These are phyloP conservation scores for Rosa hybrid DNA, from an alignment of 331 rosid species.

Conservation along the genomic window DNA sequence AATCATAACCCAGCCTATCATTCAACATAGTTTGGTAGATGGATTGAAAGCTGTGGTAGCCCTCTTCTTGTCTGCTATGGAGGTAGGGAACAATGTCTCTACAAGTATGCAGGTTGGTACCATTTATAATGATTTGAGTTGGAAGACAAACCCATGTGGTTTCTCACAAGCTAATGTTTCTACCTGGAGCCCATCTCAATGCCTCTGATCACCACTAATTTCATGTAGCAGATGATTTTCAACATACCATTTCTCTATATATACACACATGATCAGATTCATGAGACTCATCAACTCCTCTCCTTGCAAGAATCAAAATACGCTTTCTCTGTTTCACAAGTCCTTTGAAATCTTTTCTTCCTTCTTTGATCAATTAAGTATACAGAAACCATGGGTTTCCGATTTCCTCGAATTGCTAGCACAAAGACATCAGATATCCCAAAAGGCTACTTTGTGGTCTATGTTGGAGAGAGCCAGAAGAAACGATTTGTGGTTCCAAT, in stretches of 20 bases:
- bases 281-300: neutral
- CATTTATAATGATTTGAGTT: neutral
- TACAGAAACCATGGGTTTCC: neutral
- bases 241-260: neutral
- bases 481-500: neutral
- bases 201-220: neutral
- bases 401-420: neutral
- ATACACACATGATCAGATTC: neutral
- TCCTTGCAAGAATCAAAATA: neutral
- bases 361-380: neutral
- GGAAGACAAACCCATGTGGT: neutral
- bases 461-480: neutral
- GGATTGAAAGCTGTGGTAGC: neutral
- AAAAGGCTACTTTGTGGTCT: neutral
- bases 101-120: neutral
- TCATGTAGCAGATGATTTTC: neutral
- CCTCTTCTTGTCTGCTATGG: neutral
- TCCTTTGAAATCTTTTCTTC: neutral
- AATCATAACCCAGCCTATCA: neutral
- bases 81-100: neutral
- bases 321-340: neutral
- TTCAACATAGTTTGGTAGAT: neutral
- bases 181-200: neutral
- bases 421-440: neutral
- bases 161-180: neutral